These are phyloP conservation scores for Hygrophorus pudorinus DNA, from an alignment of 768 basidiomycete species.

Conservation along the genomic window DNA sequence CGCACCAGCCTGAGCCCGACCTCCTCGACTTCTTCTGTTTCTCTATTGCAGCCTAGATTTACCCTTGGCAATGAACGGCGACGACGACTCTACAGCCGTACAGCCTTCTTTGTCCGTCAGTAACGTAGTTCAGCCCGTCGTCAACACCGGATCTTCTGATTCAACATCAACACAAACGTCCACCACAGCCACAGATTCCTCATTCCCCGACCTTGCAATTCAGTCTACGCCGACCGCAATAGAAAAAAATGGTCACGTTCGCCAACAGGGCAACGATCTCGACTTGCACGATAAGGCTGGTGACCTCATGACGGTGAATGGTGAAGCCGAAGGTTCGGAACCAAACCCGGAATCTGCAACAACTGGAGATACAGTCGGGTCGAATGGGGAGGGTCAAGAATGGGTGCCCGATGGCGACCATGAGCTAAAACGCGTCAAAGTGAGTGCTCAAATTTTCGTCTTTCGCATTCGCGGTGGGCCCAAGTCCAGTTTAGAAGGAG, in stretches of 20 bases:
- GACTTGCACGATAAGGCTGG: slow-evolving; percentile 15
- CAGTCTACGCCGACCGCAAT: neutral
- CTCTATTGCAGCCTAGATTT: slow-evolving; percentile 10
- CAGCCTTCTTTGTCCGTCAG: slow-evolving; percentile 19
- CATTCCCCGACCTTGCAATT: slow-evolving; percentile 3
- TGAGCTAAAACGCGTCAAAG: slow-evolving; percentile 82
- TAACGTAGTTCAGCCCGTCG: slow-evolving; percentile 17
- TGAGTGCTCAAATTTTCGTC: slow-evolving; percentile 24
- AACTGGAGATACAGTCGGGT: slow-evolving; percentile 20
- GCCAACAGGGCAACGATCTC: neutral
- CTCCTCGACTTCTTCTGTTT: slow-evolving; percentile 3
- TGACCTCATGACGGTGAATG: slow-evolving; percentile 8
- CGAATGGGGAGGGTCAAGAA: slow-evolving; percentile 48
- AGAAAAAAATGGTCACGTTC: neutral
- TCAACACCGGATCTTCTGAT: slow-evolving; percentile 13
- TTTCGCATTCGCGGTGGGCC: slow-evolving; percentile 8
- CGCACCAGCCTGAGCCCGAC: neutral
- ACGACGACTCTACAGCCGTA: slow-evolving; percentile 20
- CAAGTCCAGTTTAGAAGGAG: too few relatives aligned
- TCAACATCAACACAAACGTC: slow-evolving; percentile 8
- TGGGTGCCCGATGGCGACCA: slow-evolving; percentile 57
- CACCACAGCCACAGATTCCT: slow-evolving; percentile 4
- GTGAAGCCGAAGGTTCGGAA: slow-evolving; percentile 22
- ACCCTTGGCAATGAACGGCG: slow-evolving; percentile 34
- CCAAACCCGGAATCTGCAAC: slow-evolving; percentile 20